Evolutionary conservation across 2,329 filamentous ascomycete genomes (phyloP), one percentile per base, ranked within the genome.

Genomic region (Mariannaea elegans): DNA sequence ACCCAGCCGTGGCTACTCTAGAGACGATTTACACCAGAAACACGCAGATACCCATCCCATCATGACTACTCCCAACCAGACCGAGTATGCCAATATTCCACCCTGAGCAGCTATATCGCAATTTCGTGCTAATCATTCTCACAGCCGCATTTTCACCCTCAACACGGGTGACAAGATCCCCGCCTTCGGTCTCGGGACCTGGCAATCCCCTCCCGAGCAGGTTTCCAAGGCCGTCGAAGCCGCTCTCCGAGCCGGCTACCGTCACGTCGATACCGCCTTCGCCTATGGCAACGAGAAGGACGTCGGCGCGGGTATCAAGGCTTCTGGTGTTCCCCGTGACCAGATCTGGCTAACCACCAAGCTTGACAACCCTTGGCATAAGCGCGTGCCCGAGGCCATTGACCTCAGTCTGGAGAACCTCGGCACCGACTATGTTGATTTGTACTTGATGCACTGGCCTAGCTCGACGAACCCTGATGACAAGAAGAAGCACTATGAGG

Each of bases 141-240:
- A 18, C 31, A 72, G 66, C 16, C 65, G 63, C 38, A 84, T 86
- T 71, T 90, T 88, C 73, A 88, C 85, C 67, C 86, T 92, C 75
- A 91, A 92, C 79, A 89, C 88, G 53, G 91, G 92, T 59, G 89
- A 85, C 75, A 88, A 91, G 78, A 95, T 95, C 62, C 90, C 90
- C 56, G 88, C 88, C 68, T 77, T 94, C 65, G 91, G 90, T 62
- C 83, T 94, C 44, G 91, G 91, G 56, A 94, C 91, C 56, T 94
- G 91, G 90, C 90, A 93, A 72, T 92, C 90, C 47, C 75, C 83
- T 70, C 87, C 89, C 56, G 77, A 90, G 66, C 84, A 92, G 76
- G 90, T 92, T 56, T 82, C 85, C 67, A 78, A 85, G 52, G 92
- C 92, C 54, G 91, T 94, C 65, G 87, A 91, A 76, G 81, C 81